A percentile compares a stretch with the other conserved stretches of the same genome.
These are phyloP conservation scores for Xylariales sp. DNA, from an alignment of 2,329 filamentous ascomycete species.

Conservation along the genomic window DNA sequence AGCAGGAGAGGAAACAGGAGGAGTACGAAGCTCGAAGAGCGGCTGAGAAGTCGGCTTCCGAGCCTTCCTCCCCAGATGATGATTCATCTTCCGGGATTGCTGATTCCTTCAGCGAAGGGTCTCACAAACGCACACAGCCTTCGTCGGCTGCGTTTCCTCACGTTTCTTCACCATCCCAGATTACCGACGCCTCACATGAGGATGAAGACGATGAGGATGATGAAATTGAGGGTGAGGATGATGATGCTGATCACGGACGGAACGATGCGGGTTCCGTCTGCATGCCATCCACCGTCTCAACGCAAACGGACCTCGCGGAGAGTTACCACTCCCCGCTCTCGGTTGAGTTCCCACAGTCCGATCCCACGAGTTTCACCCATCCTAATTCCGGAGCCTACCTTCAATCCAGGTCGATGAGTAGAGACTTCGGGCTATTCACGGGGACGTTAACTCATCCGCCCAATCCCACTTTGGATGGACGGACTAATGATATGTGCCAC, in stretches of 20 bases:
- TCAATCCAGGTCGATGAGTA: conserved; percentile 37
- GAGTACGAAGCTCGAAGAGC: conserved; percentile 60
- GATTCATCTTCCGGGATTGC: conserved; percentile 35
- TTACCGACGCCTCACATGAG: conserved; percentile 36
- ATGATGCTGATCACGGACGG: conserved; percentile 13
- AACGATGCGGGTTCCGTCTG: conserved; percentile 36
- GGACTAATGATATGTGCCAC: conserved; percentile 25
- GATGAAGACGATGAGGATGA: conserved; percentile 40
- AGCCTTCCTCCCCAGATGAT: conserved; percentile 49
- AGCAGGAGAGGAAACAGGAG: conserved; percentile 70
- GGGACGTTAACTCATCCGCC: conserved; percentile 24
- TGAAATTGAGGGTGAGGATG: conserved; percentile 26
- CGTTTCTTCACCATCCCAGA: conserved; percentile 42
- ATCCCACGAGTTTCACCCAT: conserved; percentile 37
- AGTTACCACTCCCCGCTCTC: conserved; percentile 45
- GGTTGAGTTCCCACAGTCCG: conserved; percentile 39
- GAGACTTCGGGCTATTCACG: conserved; percentile 37
- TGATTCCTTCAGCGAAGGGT: conserved; percentile 47
- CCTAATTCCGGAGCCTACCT: conserved; percentile 34
- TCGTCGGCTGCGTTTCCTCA: conserved; percentile 54
- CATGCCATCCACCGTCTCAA: conserved; percentile 30
- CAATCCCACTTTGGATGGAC: conserved; percentile 9
- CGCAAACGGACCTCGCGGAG: conserved; percentile 34
- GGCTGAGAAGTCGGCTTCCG: conserved; percentile 53
- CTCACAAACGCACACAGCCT: conserved; percentile 50